Evolutionary conservation across 2,329 filamentous ascomycete genomes (phyloP).

Genomic region (Neofusicoccum cordaticola): DNA sequence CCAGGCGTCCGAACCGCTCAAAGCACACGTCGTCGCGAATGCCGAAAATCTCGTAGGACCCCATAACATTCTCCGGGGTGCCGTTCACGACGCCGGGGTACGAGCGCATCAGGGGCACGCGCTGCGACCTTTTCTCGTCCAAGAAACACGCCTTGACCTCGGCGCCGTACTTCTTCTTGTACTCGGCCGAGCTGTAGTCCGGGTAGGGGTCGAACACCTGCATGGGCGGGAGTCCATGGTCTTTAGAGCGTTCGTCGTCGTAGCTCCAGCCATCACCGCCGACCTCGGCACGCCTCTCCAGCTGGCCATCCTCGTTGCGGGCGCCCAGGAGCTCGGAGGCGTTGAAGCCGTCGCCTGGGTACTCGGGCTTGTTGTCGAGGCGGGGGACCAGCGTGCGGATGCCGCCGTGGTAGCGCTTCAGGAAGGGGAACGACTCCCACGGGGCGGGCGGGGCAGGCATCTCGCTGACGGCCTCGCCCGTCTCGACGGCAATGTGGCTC

Average conservation of each 20-base stretch:
- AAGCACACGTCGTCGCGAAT: slow-evolving; percentile 87
- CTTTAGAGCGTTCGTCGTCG: slow-evolving; percentile 18
- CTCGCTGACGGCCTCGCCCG: slow-evolving; percentile 54
- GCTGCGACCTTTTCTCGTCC: slow-evolving; percentile 63
- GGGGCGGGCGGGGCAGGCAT: slow-evolving; percentile 62
- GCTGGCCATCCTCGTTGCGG: slow-evolving; percentile 27
- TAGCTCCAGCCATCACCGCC: slow-evolving; percentile 30
- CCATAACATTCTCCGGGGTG: slow-evolving; percentile 79
- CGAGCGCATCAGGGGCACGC: slow-evolving; percentile 68
- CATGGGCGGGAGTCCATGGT: slow-evolving; percentile 30
- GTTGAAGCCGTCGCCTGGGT: slow-evolving; percentile 63
- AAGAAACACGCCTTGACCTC: slow-evolving; percentile 72
- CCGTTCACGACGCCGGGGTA: slow-evolving; percentile 77
- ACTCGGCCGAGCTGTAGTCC: slow-evolving; percentile 57
- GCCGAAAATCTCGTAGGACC: slow-evolving; percentile 79
- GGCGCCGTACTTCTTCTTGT: slow-evolving; percentile 55
- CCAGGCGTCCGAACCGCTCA: slow-evolving; percentile 83
- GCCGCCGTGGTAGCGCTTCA: slow-evolving; percentile 88
- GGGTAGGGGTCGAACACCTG: slow-evolving; percentile 66
- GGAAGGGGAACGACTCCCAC: slow-evolving; percentile 86
- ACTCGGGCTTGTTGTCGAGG: slow-evolving; percentile 72
- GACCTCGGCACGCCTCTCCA: slow-evolving; percentile 24
- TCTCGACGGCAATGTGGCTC: slow-evolving; percentile 54
- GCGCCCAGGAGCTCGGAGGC: slow-evolving; percentile 31
- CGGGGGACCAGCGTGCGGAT: slow-evolving; percentile 68